phyloP scores from a whole-genome alignment of 2,329 filamentous ascomycete species.

The Pseudogymnoascus pannorum region DNA sequence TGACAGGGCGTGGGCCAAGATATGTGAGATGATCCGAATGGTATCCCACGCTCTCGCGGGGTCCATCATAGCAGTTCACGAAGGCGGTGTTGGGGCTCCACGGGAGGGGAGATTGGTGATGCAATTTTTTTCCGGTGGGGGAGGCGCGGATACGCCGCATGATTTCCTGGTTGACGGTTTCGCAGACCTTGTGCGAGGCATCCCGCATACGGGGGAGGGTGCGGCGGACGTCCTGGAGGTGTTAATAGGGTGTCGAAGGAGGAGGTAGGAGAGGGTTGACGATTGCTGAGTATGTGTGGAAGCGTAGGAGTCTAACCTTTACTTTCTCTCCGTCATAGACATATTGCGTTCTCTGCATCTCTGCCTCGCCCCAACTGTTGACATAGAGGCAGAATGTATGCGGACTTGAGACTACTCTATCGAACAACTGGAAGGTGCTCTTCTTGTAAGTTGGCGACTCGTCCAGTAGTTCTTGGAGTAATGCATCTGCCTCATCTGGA shows the following conservation, averaged over 20 bases:
- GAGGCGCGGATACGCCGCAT: constrained; percentile 57
- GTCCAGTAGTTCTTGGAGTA: constrained; percentile 67
- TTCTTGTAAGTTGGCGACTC: constrained; percentile 66
- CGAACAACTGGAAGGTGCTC: constrained; percentile 77
- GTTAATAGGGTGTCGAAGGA: constrained; percentile 4
- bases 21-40: constrained; percentile 93
- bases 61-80: constrained; percentile 88
- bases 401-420: constrained; percentile 75
- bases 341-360: constrained; percentile 69
- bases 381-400: constrained; percentile 83
- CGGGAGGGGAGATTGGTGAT: constrained; percentile 59
- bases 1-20: constrained; percentile 78
- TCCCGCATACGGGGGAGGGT: constrained; percentile 67
- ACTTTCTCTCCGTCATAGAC: constrained; percentile 63
- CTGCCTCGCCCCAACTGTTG: constrained; percentile 61
- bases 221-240: constrained; percentile 59
- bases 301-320: background rate
- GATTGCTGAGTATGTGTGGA: background rate
- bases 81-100: constrained; percentile 89
- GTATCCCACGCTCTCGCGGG: constrained; percentile 76
- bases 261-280: background rate
- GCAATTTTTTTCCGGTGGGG: constrained; percentile 63
- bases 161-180: constrained; percentile 73
- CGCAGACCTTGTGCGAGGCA: constrained; percentile 63
- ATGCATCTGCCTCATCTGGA: constrained; percentile 57